phyloP scores from a whole-genome alignment of 768 basidiomycete genomes.

The Suillus luteus region DNA sequence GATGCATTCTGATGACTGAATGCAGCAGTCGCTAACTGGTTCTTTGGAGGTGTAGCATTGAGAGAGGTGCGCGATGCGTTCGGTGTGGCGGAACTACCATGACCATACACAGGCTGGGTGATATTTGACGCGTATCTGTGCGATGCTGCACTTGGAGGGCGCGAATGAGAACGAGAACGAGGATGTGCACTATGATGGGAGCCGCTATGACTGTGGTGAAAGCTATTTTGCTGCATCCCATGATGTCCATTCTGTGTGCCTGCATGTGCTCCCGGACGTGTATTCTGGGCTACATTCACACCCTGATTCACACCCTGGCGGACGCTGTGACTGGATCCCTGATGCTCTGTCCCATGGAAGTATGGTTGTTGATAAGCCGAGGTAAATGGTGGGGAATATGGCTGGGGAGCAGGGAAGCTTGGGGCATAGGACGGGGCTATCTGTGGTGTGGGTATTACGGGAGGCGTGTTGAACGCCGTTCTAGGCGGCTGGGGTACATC shows the following conservation, averaged over 20 bases:
- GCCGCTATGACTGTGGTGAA: conserved; percentile 14
- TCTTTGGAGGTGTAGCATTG: conserved; percentile 13
- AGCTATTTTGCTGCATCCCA: conserved; percentile 10
- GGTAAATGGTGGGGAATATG: conserved; percentile 7
- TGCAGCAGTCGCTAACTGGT: not conserved
- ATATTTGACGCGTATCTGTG: conserved; percentile 32
- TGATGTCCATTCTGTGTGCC: conserved; percentile 5
- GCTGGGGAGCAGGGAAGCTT: conserved; percentile 7
- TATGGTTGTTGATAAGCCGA: conserved; percentile 3
- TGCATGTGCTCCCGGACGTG: conserved; percentile 13
- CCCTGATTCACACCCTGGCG: conserved; percentile 19
- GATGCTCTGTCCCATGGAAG: conserved; percentile 21
- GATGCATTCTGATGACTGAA: conserved; percentile 17
- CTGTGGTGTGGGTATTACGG: conserved; percentile 20
- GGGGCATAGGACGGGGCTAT: not conserved
- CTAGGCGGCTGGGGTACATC: conserved; percentile 25
- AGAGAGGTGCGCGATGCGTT: conserved; percentile 26
- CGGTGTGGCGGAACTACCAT: conserved; percentile 24
- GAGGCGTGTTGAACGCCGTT: conserved; percentile 17
- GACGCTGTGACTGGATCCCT: conserved; percentile 21
- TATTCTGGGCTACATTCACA: conserved; percentile 19
- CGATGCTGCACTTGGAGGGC: conserved; percentile 34
- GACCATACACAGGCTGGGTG: conserved; percentile 29
- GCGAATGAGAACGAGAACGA: conserved; percentile 24
- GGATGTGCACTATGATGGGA: conserved; percentile 23